Percentiles rank a stretch among this genome's conserved stretches.
These are phyloP conservation scores for Heterobasidion annosum DNA, from an alignment of 1,284 basidiomycete genomes.

Conservation along the genomic window DNA sequence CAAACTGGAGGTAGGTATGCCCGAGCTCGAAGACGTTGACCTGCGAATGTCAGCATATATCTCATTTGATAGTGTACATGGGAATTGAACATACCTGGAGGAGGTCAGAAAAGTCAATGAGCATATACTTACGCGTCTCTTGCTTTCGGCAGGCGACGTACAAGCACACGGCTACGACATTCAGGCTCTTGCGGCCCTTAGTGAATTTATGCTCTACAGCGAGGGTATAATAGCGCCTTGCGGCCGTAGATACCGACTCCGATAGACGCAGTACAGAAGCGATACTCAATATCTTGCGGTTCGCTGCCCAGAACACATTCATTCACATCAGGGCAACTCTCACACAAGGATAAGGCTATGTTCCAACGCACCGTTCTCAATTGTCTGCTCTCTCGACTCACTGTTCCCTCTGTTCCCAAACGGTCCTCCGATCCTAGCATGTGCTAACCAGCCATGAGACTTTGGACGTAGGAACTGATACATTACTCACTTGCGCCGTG, in stretches of 20 bases:
- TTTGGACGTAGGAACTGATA: neutral
- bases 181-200: slow-evolving; percentile 85
- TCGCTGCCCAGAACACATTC: slow-evolving; percentile 38
- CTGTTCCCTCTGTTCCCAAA: slow-evolving; percentile 68
- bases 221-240: slow-evolving; percentile 86
- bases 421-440: slow-evolving; percentile 71
- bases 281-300: slow-evolving; percentile 75
- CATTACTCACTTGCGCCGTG: slow-evolving; percentile 77
- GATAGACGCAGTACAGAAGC: slow-evolving; percentile 74
- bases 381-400: slow-evolving; percentile 83
- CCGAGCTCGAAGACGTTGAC: slow-evolving; percentile 98
- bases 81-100: slow-evolving; percentile 50
- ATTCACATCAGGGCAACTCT: too few relatives aligned
- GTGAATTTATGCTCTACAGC: slow-evolving; percentile 93
- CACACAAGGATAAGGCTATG: too few relatives aligned
- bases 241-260: slow-evolving; percentile 73
- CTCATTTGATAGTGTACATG: neutral
- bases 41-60: slow-evolving; percentile 26
- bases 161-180: slow-evolving; percentile 92
- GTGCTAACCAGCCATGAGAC: slow-evolving; percentile 35
- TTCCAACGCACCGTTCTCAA: slow-evolving; percentile 71
- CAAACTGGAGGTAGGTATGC: slow-evolving; percentile 91
- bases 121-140: slow-evolving; percentile 89
- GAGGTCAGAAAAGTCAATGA: slow-evolving; percentile 95
- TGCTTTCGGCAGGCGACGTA: slow-evolving; percentile 93